phyloP scores from a whole-genome alignment of 305 asterid species.

The Solanum hybrid region DNA sequence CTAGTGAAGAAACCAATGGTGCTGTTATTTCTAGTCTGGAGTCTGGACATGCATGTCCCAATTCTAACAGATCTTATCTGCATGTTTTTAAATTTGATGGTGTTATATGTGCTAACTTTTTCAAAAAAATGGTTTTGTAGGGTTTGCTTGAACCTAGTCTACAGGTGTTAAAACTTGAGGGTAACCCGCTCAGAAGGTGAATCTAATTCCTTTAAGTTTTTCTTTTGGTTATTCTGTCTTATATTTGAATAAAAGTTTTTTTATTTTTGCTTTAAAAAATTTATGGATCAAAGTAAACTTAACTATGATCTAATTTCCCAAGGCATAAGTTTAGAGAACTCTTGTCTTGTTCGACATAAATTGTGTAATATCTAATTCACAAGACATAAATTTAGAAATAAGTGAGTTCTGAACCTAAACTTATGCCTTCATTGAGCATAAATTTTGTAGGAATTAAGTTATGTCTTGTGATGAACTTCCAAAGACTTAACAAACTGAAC shows the following conservation, averaged over 20 bases:
- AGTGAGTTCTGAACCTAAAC: neutral
- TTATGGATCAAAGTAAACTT: neutral
- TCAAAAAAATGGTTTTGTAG: conserved; percentile 32
- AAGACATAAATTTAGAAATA: neutral
- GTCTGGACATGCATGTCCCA: neutral
- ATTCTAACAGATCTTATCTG: neutral
- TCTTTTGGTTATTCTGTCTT: neutral
- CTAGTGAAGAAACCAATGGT: neutral
- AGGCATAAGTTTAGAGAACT: neutral
- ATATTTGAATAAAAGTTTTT: neutral
- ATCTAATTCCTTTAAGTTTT: neutral
- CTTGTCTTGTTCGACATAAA: neutral
- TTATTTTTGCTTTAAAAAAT: neutral
- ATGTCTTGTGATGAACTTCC: neutral
- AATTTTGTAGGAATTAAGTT: too few species aligned
- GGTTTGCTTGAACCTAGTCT: conserved; percentile 83
- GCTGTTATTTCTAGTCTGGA: neutral
- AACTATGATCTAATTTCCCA: neutral
- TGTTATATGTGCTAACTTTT: neutral
- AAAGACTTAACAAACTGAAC: too few species aligned
- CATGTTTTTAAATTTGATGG: neutral
- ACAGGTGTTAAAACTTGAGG: conserved; percentile 77
- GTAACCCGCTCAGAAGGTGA: conserved; percentile 94
- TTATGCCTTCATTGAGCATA: neutral
- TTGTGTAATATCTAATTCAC: neutral